Conservation (phyloP, 2,329 filamentous ascomycete genomes). For the Aureobasidium mangrovei region DNA sequence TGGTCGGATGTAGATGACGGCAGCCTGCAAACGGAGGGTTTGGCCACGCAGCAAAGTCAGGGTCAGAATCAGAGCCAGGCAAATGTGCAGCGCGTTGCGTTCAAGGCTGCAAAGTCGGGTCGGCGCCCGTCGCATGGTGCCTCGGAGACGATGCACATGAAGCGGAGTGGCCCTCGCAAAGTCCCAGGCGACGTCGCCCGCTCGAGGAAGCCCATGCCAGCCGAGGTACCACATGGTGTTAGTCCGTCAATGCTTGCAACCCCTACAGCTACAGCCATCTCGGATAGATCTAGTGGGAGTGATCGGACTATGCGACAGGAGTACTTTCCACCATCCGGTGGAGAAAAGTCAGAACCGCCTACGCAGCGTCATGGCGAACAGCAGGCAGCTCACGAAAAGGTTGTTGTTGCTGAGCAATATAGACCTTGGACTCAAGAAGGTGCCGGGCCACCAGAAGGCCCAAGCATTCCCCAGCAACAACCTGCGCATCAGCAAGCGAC, state of each 20-base stretch:
- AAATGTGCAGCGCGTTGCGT: neutral
- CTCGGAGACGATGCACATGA: neutral
- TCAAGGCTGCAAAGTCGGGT: neutral
- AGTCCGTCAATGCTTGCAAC: neutral
- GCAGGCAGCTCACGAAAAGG: slow-evolving; percentile 16
- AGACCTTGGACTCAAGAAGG: neutral
- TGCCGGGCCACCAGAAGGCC: slow-evolving; percentile 16
- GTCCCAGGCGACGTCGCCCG: neutral
- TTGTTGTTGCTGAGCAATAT: slow-evolving; percentile 21
- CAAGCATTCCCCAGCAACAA: slow-evolving; percentile 19
- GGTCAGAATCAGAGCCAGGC: neutral
- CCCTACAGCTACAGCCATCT: slow-evolving; percentile 27
- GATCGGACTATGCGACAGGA: slow-evolving; percentile 38
- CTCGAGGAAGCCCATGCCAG: neutral
- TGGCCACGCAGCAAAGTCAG: neutral
- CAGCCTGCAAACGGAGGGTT: neutral
- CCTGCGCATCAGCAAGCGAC: slow-evolving; percentile 17
- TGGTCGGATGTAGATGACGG: slow-evolving; percentile 9
- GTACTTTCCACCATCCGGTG: slow-evolving; percentile 26
- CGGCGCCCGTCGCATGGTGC: neutral
- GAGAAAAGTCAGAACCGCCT: slow-evolving; percentile 17
- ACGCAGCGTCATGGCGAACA: slow-evolving; percentile 20
- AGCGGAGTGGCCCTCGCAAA: slow-evolving; percentile 4
- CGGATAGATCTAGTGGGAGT: slow-evolving; percentile 36
- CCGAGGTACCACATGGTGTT: neutral